Evolutionary conservation across 1,284 basidiomycete species (phyloP).

Genomic region (Anthracocystis setariae): DNA sequence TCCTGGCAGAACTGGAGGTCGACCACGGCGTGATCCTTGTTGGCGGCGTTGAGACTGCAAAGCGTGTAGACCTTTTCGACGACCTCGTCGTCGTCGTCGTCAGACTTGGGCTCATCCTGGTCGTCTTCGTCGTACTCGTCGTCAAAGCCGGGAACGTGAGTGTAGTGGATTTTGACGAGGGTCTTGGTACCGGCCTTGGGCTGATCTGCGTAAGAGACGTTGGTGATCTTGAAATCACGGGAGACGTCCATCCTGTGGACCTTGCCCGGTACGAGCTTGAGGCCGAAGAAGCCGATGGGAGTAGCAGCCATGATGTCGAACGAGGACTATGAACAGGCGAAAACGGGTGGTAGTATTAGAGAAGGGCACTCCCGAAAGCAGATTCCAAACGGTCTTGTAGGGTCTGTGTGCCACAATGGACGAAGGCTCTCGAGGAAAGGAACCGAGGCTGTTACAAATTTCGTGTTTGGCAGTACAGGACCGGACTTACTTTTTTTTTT

Average conservation of each 20-base stretch:
- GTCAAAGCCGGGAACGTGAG: conserved; percentile 67
- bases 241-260: conserved; percentile 75
- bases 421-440: too few relatives aligned
- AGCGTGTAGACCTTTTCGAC: conserved; percentile 70
- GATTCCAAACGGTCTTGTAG: too few relatives aligned
- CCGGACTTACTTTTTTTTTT: too few relatives aligned
- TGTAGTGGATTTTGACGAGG: conserved; percentile 80
- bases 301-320: conserved; percentile 49
- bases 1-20: conserved; percentile 78
- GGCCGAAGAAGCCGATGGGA: conserved; percentile 63
- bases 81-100: conserved; percentile 58
- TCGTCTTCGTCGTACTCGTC: conserved; percentile 71
- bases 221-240: conserved; percentile 82
- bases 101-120: conserved; percentile 56
- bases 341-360: background rate
- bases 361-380: too few relatives aligned
- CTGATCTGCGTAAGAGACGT: conserved; percentile 77
- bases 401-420: too few relatives aligned
- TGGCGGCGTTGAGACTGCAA: conserved; percentile 71
- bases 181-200: conserved; percentile 75
- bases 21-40: conserved; percentile 76
- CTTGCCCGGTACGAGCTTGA: conserved; percentile 74
- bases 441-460: too few relatives aligned
- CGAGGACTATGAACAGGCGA: background rate
- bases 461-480: too few relatives aligned